phyloP scores from a whole-genome alignment of 176 grass and related monocot species.

The Zoysia japonica region DNA sequence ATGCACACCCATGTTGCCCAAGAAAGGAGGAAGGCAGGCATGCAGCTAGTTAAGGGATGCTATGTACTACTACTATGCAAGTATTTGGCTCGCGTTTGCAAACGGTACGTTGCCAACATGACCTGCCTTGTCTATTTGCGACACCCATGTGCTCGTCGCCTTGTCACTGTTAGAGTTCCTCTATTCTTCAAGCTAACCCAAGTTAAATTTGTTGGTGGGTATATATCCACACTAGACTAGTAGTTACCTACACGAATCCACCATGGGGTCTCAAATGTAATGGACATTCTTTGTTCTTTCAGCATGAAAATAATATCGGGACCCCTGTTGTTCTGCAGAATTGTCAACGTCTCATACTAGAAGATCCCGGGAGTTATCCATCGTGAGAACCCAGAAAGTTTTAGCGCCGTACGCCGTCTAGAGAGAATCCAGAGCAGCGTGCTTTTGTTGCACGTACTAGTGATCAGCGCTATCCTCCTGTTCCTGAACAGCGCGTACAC shows the following conservation, averaged over 20 bases:
- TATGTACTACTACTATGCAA: neutral
- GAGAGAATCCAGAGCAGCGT: conserved; percentile 10
- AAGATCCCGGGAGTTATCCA: conserved; percentile 44
- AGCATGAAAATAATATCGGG: too few species aligned
- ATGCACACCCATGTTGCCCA: conserved; percentile 34
- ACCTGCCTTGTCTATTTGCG: neutral
- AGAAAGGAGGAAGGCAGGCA: conserved; percentile 33
- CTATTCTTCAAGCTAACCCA: neutral
- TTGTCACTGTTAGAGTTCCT: neutral
- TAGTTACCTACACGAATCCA: too few species aligned
- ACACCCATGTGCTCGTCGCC: neutral
- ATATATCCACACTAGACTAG: too few species aligned
- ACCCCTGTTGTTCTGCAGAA: neutral
- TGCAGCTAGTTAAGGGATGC: neutral
- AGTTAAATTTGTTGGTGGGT: too few species aligned
- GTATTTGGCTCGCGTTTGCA: conserved; percentile 23
- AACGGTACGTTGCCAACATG: conserved; percentile 18
- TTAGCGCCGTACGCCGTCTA: conserved; percentile 28
- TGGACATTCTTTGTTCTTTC: neutral
- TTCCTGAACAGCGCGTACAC: conserved; percentile 27
- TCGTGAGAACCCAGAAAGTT: conserved; percentile 10
- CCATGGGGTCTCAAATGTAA: neutral
- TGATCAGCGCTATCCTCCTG: conserved; percentile 36
- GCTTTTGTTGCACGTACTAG: conserved; percentile 23
- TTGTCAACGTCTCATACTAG: conserved; percentile 8